Evolutionary conservation across 2,329 filamentous ascomycete genomes (phyloP).

Genomic region (Paramyrothecium roridum): DNA sequence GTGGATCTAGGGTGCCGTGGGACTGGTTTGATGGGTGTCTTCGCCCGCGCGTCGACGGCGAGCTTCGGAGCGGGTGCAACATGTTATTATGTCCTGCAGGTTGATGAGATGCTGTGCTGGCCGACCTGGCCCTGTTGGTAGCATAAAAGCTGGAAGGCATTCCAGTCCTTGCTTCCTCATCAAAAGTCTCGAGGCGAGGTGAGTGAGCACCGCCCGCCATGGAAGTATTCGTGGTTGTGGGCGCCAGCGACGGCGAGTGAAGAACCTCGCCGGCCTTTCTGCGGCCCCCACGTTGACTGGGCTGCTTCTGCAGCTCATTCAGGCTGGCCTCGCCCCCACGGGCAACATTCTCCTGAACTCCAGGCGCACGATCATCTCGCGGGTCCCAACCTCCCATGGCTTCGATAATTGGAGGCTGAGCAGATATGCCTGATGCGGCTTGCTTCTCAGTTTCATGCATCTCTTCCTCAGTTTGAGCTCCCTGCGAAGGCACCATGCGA

Average conservation of each 20-base stretch:
- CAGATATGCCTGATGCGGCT: constrained; percentile 44
- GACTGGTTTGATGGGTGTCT: constrained; percentile 11
- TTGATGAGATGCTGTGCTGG: constrained; percentile 11
- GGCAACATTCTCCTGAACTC: neutral
- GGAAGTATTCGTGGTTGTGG: constrained; percentile 17
- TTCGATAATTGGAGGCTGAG: constrained; percentile 23
- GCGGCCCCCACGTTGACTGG: constrained; percentile 42
- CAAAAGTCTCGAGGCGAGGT: constrained; percentile 31
- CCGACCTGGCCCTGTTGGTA: constrained; percentile 17
- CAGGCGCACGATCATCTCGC: constrained; percentile 5
- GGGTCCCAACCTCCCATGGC: constrained; percentile 16
- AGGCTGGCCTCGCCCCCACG: neutral
- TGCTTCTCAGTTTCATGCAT: constrained; percentile 34
- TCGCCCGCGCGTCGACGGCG: constrained; percentile 9
- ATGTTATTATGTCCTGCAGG: constrained; percentile 15
- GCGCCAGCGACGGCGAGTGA: constrained; percentile 27
- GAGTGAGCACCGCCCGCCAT: constrained; percentile 24
- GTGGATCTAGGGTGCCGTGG: constrained; percentile 5
- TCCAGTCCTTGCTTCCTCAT: constrained; percentile 40
- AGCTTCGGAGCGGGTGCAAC: constrained; percentile 14
- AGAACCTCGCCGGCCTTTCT: constrained; percentile 46
- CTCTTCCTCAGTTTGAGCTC: constrained; percentile 21
- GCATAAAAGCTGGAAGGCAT: constrained; percentile 26
- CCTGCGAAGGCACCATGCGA: constrained; percentile 57
- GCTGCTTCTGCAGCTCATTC: neutral